Conservation (phyloP, 495 filamentous ascomycete species). For the Hypoxylon perforatum region DNA sequence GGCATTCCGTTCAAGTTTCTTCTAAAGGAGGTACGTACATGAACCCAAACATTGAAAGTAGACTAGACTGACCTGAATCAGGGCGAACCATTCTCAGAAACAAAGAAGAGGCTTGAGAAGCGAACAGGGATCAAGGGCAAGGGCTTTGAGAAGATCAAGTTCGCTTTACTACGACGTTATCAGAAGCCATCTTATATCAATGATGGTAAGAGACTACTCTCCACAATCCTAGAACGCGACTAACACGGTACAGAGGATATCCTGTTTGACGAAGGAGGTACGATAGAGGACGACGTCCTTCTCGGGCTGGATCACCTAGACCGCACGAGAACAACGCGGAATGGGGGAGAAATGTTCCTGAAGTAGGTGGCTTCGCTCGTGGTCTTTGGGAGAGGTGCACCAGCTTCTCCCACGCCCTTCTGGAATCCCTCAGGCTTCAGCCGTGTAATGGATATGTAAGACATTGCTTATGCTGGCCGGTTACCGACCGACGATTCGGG, state of each 20-base stretch:
- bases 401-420: not conserved
- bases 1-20: conserved; percentile 93
- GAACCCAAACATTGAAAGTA: not conserved
- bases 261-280: conserved; percentile 74
- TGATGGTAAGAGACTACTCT: conserved; percentile 75
- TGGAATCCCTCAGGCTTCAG: not conserved
- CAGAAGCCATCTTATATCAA: conserved; percentile 82
- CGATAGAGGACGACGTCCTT: conserved; percentile 72
- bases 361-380: conserved; percentile 49
- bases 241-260: conserved; percentile 74
- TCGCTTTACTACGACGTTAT: conserved; percentile 83
- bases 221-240: conserved; percentile 5
- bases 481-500: conserved; percentile 8
- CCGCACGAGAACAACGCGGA: conserved; percentile 64
- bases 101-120: conserved; percentile 88
- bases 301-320: conserved; percentile 93
- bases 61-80: conserved; percentile 48
- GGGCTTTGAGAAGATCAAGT: conserved; percentile 98
- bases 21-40: conserved; percentile 76
- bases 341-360: conserved; percentile 68
- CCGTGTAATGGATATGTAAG: not conserved
- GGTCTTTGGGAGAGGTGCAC: conserved; percentile 4
- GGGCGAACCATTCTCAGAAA: conserved; percentile 89
- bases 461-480: conserved; percentile 9
- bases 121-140: conserved; percentile 96